phyloP scores from a whole-genome alignment of 2,329 filamentous ascomycete genomes.

The Aspergillus amoenus region DNA sequence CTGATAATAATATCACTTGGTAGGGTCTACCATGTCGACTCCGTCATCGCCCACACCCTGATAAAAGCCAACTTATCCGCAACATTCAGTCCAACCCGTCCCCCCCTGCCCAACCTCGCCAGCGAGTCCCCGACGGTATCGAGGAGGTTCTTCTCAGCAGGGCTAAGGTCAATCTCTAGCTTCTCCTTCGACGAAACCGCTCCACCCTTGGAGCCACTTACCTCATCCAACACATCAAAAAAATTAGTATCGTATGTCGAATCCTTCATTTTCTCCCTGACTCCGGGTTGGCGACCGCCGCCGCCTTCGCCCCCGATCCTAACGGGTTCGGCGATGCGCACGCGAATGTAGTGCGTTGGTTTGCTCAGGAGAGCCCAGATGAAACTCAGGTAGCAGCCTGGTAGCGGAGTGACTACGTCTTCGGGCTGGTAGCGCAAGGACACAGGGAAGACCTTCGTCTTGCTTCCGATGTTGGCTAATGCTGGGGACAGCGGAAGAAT shows the following conservation, averaged over 20 bases:
- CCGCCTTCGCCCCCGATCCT: conserved; percentile 4
- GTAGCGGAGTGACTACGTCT: conserved; percentile 88
- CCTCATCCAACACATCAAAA: conserved; percentile 45
- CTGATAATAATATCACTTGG: neutral
- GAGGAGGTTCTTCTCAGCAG: conserved; percentile 68
- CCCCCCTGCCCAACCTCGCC: conserved; percentile 82
- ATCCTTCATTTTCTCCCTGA: conserved; percentile 9
- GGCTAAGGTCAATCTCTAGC: conserved; percentile 33
- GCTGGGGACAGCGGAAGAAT: conserved; percentile 81
- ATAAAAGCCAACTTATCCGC: conserved; percentile 82
- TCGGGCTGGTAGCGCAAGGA: conserved; percentile 84
- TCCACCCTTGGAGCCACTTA: conserved; percentile 25
- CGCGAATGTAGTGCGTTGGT: conserved; percentile 84
- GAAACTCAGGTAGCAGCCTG: conserved; percentile 69
- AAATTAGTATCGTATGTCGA: conserved; percentile 47
- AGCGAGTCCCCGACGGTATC: conserved; percentile 81
- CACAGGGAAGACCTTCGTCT: conserved; percentile 82
- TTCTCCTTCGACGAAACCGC: neutral
- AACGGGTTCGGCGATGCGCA: conserved; percentile 80
- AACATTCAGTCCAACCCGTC: conserved; percentile 81
- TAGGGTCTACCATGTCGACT: conserved; percentile 27
- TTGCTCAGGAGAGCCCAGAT: conserved; percentile 82
- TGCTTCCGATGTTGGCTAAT: conserved; percentile 65
- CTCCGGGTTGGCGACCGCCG: conserved; percentile 24
- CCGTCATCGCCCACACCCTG: conserved; percentile 61